phyloP scores from a whole-genome alignment of 2,329 filamentous ascomycete genomes.

The Diaporthe longicolla region DNA sequence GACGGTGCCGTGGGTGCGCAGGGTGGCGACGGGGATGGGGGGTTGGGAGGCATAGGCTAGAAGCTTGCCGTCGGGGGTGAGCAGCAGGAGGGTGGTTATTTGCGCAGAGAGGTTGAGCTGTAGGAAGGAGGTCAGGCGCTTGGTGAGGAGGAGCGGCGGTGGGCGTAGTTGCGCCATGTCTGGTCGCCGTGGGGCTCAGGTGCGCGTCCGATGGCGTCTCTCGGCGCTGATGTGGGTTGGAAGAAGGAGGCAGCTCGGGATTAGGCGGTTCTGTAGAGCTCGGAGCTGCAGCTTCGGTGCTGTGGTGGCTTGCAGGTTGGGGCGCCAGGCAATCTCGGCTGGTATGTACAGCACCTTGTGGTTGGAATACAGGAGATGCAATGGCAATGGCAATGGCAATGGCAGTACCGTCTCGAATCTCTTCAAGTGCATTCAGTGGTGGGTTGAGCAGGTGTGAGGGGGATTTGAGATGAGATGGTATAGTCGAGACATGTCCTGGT shows the following conservation, averaged over 20 bases:
- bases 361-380: no score
- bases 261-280: background rate
- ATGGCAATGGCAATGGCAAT: background rate
- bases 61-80: conserved; percentile 73
- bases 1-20: conserved; percentile 75
- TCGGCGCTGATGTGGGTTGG: background rate
- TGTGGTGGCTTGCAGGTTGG: background rate
- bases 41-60: conserved; percentile 71
- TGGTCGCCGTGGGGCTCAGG: background rate
- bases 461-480: conserved; percentile 1
- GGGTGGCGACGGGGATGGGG: conserved; percentile 63
- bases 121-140: conserved; percentile 74
- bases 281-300: background rate
- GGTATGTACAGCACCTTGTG: background rate
- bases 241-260: background rate
- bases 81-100: conserved; percentile 72
- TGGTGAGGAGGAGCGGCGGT: conserved; percentile 74
- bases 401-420: background rate
- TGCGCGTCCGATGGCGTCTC: background rate
- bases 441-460: background rate
- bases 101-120: conserved; percentile 69
- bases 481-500: background rate
- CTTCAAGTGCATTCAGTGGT: background rate
- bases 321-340: background rate
- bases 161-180: conserved; percentile 46